A percentile compares a stretch with the other conserved stretches of the same genome.
These are phyloP conservation scores for Stagonosporopsis rhizophila DNA, from an alignment of 2,329 filamentous ascomycete species.

Conservation along the genomic window DNA sequence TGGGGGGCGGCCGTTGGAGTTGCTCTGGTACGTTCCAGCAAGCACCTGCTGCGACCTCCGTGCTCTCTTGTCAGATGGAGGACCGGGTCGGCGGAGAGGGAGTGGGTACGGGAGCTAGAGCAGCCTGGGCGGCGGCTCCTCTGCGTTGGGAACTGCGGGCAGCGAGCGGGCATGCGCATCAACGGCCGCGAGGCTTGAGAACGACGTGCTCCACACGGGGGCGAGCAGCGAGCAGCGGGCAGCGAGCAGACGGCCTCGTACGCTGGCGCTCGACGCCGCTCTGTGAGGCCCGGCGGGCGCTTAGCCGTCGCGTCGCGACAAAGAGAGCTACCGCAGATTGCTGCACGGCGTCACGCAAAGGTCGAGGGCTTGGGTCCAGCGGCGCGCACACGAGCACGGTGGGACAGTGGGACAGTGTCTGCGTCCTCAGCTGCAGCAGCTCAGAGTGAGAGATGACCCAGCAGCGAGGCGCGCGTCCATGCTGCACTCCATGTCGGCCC, in stretches of 20 bases:
- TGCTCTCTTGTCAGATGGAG: constrained; percentile 7
- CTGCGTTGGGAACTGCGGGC: not conserved
- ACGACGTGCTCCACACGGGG: not conserved
- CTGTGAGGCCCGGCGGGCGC: constrained; percentile 11
- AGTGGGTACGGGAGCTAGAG: too few relatives aligned
- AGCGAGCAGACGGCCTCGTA: not conserved
- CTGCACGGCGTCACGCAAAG: not conserved
- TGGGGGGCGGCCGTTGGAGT: not conserved
- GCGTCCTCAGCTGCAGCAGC: constrained; percentile 3
- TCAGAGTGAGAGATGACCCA: not conserved
- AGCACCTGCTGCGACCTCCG: not conserved
- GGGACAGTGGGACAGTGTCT: constrained; percentile 1
- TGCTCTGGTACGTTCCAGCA: not conserved
- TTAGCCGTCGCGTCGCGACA: constrained; percentile 16
- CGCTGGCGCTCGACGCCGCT: not conserved
- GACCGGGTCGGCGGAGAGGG: too few relatives aligned
- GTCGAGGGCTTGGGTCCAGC: not conserved
- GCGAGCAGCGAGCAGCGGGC: not conserved
- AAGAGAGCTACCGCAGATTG: not conserved
- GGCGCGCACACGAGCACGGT: not conserved
- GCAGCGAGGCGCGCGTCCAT: too few relatives aligned
- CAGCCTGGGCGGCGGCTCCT: constrained; percentile 8
- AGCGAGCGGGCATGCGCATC: constrained; percentile 8
- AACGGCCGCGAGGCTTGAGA: not conserved
- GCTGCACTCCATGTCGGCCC: not conserved